A percentile compares a stretch with the other conserved stretches of the same genome.
These are phyloP conservation scores for Globisporangium irregulare DNA, from an alignment of 352 stramenopile genomes.

Conservation along the genomic window DNA sequence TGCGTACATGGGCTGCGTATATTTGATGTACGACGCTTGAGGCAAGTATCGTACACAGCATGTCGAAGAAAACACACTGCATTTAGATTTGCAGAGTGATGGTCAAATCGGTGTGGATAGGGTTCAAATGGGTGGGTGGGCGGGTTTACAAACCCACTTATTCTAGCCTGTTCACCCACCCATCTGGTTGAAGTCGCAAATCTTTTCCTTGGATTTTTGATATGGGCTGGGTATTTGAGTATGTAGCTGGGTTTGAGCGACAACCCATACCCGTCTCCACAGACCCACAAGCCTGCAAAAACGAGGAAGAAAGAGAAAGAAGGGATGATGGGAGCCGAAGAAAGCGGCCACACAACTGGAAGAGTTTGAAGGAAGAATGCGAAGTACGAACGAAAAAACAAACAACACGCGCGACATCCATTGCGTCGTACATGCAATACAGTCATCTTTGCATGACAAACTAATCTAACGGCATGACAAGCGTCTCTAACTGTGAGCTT, in stretches of 20 bases:
- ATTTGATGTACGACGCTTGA: neutral
- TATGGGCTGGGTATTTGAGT: neutral
- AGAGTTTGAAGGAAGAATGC: conserved; percentile 7
- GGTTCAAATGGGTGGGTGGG: neutral
- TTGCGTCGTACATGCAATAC: neutral
- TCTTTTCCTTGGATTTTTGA: neutral
- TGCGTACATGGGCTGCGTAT: neutral
- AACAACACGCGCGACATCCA: neutral
- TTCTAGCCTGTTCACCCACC: neutral
- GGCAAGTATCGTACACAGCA: neutral
- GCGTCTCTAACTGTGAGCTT: neutral
- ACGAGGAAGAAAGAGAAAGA: neutral
- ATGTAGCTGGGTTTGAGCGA: neutral
- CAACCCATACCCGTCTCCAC: neutral
- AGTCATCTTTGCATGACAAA: neutral
- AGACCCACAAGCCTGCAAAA: conserved; percentile 2
- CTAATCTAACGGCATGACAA: neutral
- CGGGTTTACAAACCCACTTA: neutral
- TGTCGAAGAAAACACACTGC: neutral
- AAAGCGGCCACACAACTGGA: conserved; percentile 2
- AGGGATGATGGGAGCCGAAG: conserved; percentile 4
- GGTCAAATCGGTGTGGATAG: neutral
- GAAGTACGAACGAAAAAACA: neutral
- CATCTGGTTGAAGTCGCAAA: neutral
- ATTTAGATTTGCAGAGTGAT: neutral